Conservation (phyloP, 1,284 basidiomycete genomes). For the Ganoderma lingzhi region DNA sequence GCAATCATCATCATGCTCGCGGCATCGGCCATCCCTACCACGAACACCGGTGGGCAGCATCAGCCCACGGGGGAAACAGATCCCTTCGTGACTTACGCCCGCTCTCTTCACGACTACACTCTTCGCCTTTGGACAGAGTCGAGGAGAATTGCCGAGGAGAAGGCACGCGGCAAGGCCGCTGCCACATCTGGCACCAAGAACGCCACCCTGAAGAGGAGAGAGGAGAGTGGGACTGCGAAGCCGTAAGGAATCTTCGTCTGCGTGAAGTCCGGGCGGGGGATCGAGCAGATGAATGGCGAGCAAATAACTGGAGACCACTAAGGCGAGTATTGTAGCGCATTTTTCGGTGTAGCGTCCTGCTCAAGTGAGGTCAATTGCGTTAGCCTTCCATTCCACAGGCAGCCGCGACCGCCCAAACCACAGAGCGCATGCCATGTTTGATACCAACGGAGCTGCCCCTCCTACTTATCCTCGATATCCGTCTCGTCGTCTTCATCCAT, state of each 20-base stretch:
- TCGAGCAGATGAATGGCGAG: background rate
- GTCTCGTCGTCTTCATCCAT: slow-evolving; percentile 2
- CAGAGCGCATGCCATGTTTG: background rate
- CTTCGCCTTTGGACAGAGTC: slow-evolving; percentile 74
- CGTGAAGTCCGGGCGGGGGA: background rate
- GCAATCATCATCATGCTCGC: slow-evolving; percentile 33
- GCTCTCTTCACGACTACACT: slow-evolving; percentile 72
- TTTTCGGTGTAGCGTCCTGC: background rate
- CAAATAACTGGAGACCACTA: background rate
- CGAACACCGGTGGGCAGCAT: slow-evolving; percentile 14
- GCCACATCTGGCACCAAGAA: slow-evolving; percentile 16
- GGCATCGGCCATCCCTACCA: slow-evolving; percentile 14
- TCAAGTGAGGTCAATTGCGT: background rate
- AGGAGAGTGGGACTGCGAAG: slow-evolving; percentile 17
- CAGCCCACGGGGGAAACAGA: slow-evolving; percentile 33
- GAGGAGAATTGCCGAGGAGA: slow-evolving; percentile 64
- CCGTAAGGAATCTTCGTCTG: slow-evolving; percentile 10
- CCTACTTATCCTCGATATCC: background rate
- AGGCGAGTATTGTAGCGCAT: background rate
- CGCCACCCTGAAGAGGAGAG: slow-evolving; percentile 21
- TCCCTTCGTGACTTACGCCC: slow-evolving; percentile 61
- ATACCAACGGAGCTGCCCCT: background rate
- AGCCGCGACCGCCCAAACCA: background rate
- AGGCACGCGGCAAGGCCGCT: slow-evolving; percentile 43
- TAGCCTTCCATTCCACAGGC: background rate